Evolutionary conservation across 2,329 filamentous ascomycete genomes (phyloP), one percentile per base, ranked within the genome.

Genomic region (Pseudogymnoascus sp.): DNA sequence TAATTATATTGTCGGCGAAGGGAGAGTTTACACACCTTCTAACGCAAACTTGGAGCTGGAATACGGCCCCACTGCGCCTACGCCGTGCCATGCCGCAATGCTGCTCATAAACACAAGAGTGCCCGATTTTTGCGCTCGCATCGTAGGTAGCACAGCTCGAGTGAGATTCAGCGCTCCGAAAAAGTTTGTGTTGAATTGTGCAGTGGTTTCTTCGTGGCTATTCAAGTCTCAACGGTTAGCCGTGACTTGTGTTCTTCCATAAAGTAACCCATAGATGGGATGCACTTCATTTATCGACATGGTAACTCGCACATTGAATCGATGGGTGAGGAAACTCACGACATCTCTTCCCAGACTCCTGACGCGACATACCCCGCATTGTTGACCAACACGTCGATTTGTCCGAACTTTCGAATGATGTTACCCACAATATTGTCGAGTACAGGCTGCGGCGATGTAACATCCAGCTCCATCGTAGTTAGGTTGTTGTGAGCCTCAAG

Each of bases 311-410:
- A 41, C 39, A 8, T 41, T 41, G 3, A 19, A 39, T 39, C 36
- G 11, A 39, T 41, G 6, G n/a, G 39, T 10, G 13, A 19, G 19
- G 6, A 4, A 19, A 45, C 41, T 45, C 19, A 23, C 19, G 41
- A 45, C 4, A 41, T 41, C n/a, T 45, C 19, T 23, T 45, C 41
- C 41, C 41, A 45, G 41, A 21, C 19, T 21, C 41, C 41, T 21
- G 19, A 2, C 19, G 41, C 41, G 19, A 45, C 19, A 45, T 45
- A 45, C 41, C 95, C 95, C 62, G 95, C 95, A 74, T 99, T 99
- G 86, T 99, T 99, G 81, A 99, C 84, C 68, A 99, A 79, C 68
- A 99, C 93, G 75, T 99, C 95, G 71, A 99, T 85, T 71, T 93
- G 90, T 71, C 95, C 95, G 75, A 90, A 98, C 45, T 89, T 87